Base-by-base conservation (phyloP, 2,329 filamentous ascomycete genomes). In the Diaporthe ampelina region DNA sequence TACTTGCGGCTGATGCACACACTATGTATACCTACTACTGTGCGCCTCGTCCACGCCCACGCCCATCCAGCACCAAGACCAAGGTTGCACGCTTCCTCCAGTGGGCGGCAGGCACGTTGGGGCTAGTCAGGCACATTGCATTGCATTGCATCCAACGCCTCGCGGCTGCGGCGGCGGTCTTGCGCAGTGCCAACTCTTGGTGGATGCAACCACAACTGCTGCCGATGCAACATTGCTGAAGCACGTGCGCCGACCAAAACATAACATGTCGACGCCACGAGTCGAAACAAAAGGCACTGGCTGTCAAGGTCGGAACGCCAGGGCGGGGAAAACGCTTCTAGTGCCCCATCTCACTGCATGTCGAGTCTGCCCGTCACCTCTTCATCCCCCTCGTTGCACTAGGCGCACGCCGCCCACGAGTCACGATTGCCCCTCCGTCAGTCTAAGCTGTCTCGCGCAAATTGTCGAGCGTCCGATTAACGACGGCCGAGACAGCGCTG, bases 81-180 rank as follows among this genome's bases (percentile, higher is more conserved):
- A 40, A 40, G 37, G 45, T 52, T 52, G 21, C 37, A 52, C 21
- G 61, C 61, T 24, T 67, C 45, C n/a, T 54, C 19, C 21, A 54
- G 63, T 21, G 32, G 32, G 45, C 32, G 63, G 63, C 45, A 40
- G 63, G 63, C 63, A 54, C 48, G 40, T 21, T 35, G 21, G 32
- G 63, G 48, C 63, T 68, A 68, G 63, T 68, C 63, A 68, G 63
- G 63, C 63, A 68, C 63, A 68, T 54, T 54, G 48, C 63, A 68
- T 68, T 54, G 48, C 63, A 40, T 68, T 52, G 48, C 63, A 54
- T 68, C 45, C 63, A 68, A 54, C 45, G 63, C 37, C 63, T 54
- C 63, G 63, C 63, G 63, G 63, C 63, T 68, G 48, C 63, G 48
- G 63, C 63, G 63, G 63, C 63, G n/a, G 21, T 68, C 45, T 32